phyloP scores from a whole-genome alignment of 768 basidiomycete species.

The Rhodotorula toruloides region DNA sequence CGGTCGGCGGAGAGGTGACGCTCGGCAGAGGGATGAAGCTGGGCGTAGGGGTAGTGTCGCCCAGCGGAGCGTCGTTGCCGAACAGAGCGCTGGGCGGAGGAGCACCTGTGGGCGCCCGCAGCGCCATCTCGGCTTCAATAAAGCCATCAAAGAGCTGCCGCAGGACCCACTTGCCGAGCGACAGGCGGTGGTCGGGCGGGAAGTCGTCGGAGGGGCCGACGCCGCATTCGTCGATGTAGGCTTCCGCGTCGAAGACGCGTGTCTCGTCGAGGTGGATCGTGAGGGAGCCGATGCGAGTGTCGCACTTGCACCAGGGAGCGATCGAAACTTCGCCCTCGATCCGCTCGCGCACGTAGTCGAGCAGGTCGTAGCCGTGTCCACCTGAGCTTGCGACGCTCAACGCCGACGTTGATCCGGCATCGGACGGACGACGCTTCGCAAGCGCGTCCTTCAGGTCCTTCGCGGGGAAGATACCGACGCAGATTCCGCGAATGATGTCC shows the following conservation, averaged over 20 bases:
- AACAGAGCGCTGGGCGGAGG: constrained; percentile 20
- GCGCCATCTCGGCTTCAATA: constrained; percentile 36
- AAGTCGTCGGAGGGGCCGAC: constrained; percentile 50
- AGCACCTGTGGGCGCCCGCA: not conserved
- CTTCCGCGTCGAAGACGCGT: constrained; percentile 83
- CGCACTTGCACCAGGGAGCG: constrained; percentile 75
- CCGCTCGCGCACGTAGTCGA: constrained; percentile 79
- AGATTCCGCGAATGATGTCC: constrained; percentile 76
- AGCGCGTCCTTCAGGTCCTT: constrained; percentile 60
- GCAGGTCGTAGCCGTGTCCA: constrained; percentile 54
- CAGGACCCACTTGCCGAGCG: constrained; percentile 48
- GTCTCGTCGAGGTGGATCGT: constrained; percentile 77
- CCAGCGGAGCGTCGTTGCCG: constrained; percentile 1
- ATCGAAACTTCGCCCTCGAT: constrained; percentile 88
- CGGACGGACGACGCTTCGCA: constrained; percentile 11
- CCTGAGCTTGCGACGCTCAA: not conserved
- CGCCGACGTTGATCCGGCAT: not conserved
- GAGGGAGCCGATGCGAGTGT: constrained; percentile 82
- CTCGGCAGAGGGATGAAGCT: constrained; percentile 30
- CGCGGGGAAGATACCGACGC: constrained; percentile 63
- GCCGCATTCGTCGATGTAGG: constrained; percentile 74
- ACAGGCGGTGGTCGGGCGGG: constrained; percentile 74
- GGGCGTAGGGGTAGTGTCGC: not conserved
- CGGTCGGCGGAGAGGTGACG: not conserved
- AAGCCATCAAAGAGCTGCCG: constrained; percentile 42